phyloP scores from a whole-genome alignment of 2,329 filamentous ascomycete species.

The Cryphonectria parasitica region DNA sequence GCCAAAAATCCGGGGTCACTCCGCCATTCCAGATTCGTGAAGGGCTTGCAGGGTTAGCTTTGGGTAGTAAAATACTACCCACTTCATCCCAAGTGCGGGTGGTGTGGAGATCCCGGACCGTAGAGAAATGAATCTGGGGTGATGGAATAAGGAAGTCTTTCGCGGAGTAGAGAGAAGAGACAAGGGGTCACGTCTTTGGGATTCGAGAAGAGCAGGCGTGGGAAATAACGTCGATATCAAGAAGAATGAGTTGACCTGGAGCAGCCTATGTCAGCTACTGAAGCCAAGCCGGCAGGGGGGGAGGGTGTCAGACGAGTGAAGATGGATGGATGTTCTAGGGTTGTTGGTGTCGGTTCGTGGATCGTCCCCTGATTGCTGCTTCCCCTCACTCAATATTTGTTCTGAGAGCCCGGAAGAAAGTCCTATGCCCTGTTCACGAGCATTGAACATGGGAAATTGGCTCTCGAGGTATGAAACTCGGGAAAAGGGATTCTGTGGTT shows the following conservation, averaged over 20 bases:
- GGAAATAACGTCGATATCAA: background rate
- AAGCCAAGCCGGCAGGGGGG: background rate
- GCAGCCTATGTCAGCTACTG: background rate
- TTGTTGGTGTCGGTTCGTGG: background rate
- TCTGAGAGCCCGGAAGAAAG: background rate
- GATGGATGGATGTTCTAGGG: background rate
- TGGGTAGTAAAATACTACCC: constrained; percentile 15
- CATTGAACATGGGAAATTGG: constrained; percentile 3
- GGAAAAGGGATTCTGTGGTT: background rate
- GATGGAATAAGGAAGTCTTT: background rate
- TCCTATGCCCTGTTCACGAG: background rate
- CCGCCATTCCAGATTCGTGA: constrained; percentile 22
- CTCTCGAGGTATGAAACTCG: background rate
- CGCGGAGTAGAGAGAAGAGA: background rate
- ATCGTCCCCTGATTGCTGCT: background rate
- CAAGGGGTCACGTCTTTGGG: background rate
- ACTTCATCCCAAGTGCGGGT: constrained; percentile 1
- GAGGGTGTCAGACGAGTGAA: background rate
- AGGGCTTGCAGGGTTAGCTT: constrained; percentile 9
- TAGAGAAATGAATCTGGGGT: background rate
- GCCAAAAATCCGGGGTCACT: constrained; percentile 29
- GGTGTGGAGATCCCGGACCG: background rate
- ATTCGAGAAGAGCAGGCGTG: background rate
- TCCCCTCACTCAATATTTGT: background rate
- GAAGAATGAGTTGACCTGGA: background rate